Conservation (phyloP, 1,284 basidiomycete genomes). For the Vanrija humicola region DNA sequence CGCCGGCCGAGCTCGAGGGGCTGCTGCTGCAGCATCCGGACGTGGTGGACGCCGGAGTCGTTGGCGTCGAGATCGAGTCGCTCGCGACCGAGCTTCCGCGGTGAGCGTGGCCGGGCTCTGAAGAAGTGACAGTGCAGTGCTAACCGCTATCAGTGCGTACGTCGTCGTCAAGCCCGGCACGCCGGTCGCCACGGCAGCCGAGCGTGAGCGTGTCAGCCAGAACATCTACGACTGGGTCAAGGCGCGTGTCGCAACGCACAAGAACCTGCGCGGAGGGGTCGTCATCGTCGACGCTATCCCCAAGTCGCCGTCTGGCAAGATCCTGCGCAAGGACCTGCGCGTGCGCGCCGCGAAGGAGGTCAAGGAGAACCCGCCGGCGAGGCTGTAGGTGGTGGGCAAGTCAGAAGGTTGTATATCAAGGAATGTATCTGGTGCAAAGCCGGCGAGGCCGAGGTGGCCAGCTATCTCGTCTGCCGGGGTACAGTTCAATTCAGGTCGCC, state of each 20-base stretch:
- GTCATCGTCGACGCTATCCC: constrained; percentile 51
- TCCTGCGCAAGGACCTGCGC: constrained; percentile 33
- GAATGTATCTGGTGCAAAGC: no score
- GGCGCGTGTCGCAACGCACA: constrained; percentile 53
- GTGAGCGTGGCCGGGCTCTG: no score
- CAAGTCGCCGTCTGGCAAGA: constrained; percentile 47
- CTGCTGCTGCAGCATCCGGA: constrained; percentile 67
- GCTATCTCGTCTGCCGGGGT: no score
- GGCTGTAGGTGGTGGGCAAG: background rate
- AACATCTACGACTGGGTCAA: constrained; percentile 61
- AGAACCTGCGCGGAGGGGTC: constrained; percentile 53
- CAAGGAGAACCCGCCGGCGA: background rate
- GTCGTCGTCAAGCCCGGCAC: background rate
- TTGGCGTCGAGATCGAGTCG: constrained; percentile 59
- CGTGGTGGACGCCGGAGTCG: constrained; percentile 65
- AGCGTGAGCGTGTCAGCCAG: constrained; percentile 48
- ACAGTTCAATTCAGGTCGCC: no score
- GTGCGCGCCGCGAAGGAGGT: constrained; percentile 3
- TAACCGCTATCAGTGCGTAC: background rate
- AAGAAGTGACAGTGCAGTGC: no score
- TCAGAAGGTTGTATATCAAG: no score
- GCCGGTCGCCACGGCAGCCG: background rate
- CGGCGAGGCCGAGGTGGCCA: no score
- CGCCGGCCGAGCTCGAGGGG: constrained; percentile 75
- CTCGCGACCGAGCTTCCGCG: constrained; percentile 73